phyloP scores from a whole-genome alignment of 2,329 filamentous ascomycete genomes.

The Colletotrichum tofieldiae region DNA sequence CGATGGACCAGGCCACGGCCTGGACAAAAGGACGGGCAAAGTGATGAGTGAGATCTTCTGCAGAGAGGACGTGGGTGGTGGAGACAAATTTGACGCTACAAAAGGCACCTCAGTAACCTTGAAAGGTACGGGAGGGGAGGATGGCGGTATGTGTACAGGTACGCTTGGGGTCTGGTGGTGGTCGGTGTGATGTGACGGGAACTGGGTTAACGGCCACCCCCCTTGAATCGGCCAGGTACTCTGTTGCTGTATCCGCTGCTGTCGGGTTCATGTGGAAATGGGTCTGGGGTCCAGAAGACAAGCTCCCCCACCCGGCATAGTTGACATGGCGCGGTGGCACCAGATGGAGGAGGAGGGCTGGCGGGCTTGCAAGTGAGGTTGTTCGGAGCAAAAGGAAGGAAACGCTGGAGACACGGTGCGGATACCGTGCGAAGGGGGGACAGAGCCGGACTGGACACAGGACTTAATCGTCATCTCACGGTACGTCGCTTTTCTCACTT shows the following conservation, averaged over 20 bases:
- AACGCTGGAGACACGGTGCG: neutral
- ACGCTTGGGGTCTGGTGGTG: neutral
- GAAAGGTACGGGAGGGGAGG: neutral
- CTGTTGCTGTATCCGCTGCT: neutral
- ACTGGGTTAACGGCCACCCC: neutral
- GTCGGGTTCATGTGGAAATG: slow-evolving; percentile 3
- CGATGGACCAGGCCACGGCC: neutral
- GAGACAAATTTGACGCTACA: slow-evolving; percentile 13
- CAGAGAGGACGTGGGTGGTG: neutral
- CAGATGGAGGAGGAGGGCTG: neutral
- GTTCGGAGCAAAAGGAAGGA: slow-evolving; percentile 8
- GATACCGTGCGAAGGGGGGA: neutral
- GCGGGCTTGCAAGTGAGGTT: neutral
- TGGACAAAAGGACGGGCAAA: neutral
- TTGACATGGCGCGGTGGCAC: neutral
- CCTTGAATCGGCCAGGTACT: neutral
- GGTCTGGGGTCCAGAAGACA: neutral
- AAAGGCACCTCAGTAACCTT: slow-evolving; percentile 7
- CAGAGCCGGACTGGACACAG: neutral
- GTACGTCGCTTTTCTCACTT: neutral
- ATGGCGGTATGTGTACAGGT: neutral
- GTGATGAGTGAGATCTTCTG: slow-evolving; percentile 8
- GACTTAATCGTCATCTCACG: neutral
- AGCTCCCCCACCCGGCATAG: neutral
- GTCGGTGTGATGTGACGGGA: neutral